Percentiles rank a stretch among this genome's conserved stretches.
These are phyloP conservation scores for Conticribra guillardii DNA, from an alignment of 108 stramenopile species.

Conservation along the genomic window DNA sequence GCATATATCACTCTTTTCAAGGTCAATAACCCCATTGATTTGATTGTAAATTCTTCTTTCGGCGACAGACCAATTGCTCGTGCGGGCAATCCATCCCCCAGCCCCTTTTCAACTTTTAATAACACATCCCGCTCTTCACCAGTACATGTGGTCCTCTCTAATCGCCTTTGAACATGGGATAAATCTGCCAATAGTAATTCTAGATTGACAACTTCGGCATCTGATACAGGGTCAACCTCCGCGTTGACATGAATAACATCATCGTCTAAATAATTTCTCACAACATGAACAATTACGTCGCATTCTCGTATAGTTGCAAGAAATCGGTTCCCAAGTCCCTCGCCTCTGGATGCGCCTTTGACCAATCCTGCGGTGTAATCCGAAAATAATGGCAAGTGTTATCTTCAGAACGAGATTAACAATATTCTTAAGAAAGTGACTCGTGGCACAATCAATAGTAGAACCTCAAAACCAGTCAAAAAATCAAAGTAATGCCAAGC, in stretches of 20 bases:
- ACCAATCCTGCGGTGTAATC: constrained; percentile 96
- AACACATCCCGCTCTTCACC: constrained; percentile 71
- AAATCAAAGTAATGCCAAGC: no score
- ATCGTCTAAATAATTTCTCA: constrained; percentile 81
- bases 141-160: constrained; percentile 61
- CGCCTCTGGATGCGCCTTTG: constrained; percentile 89
- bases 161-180: constrained; percentile 83
- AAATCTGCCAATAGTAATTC: constrained; percentile 91
- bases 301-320: constrained; percentile 87
- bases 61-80: constrained; percentile 57
- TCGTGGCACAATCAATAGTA: no score
- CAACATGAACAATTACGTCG: constrained; percentile 84
- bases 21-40: constrained; percentile 79
- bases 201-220: constrained; percentile 88
- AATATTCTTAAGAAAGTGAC: no score
- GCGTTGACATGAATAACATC: constrained; percentile 89
- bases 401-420: no score
- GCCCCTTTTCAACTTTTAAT: constrained; percentile 48
- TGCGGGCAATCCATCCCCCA: constrained; percentile 73
- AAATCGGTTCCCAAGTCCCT: constrained; percentile 95
- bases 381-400: constrained; percentile 85
- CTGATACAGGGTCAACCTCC: constrained; percentile 85
- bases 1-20: constrained; percentile 90
- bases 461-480: no score
- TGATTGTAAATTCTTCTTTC: constrained; percentile 52